Conservation (phyloP, 225 moss, liverwort and hornwort genomes). For the Marchantia paleacea region DNA sequence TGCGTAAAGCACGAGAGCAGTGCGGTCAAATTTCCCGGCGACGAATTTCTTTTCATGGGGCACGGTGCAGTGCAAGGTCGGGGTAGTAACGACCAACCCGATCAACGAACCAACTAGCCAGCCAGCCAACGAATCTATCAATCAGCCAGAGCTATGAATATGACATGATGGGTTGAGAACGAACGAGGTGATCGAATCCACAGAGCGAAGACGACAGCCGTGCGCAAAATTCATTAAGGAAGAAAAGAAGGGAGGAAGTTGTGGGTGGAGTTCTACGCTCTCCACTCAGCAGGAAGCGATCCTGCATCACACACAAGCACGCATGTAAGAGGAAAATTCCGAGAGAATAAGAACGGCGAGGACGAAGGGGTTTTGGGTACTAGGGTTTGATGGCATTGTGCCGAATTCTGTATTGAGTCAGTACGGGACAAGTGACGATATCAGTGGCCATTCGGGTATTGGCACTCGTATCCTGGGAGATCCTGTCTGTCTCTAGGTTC, state of each 20-base stretch:
- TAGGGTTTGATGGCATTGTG: not conserved
- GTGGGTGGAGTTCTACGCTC: not conserved
- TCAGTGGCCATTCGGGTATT: not conserved
- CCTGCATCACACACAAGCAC: not conserved
- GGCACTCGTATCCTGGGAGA: not conserved
- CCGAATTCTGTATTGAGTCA: not conserved
- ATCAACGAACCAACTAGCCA: too few relatives aligned
- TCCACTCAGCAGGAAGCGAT: not conserved
- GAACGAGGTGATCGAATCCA: too few relatives aligned
- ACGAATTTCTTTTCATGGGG: too few relatives aligned
- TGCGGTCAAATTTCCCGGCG: too few relatives aligned
- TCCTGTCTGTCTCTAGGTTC: not conserved
- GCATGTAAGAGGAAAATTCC: too few relatives aligned
- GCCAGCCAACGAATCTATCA: too few relatives aligned
- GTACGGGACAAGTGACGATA: not conserved
- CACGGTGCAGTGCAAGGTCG: too few relatives aligned
- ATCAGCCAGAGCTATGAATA: too few relatives aligned
- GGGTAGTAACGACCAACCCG: too few relatives aligned
- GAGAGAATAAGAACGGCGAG: not conserved
- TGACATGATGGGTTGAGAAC: too few relatives aligned
- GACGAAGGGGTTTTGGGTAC: not conserved
- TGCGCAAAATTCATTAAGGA: not conserved
- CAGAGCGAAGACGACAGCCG: too few relatives aligned
- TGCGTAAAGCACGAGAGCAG: too few relatives aligned
- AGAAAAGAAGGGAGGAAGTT: not conserved